These are phyloP conservation scores for Candida nitratophila DNA, from an alignment of 805 yeast genomes.

Conservation along the genomic window DNA sequence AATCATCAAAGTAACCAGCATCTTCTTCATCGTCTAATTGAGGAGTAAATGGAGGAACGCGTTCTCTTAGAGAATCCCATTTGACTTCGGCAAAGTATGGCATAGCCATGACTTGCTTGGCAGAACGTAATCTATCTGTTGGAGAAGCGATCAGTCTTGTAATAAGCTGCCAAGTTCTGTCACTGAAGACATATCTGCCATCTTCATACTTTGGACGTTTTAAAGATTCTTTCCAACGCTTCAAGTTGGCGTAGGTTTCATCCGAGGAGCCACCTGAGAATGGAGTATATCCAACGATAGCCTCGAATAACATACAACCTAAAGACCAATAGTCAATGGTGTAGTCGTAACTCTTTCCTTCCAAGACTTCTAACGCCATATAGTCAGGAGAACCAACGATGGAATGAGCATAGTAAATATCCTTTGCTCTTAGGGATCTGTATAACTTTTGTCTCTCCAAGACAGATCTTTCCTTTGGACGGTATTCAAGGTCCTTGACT, in stretches of 20 bases:
- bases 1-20: slow-evolving; percentile 98
- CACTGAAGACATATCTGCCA: slow-evolving; percentile 88
- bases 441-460: slow-evolving; percentile 84
- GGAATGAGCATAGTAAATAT: slow-evolving; percentile 84
- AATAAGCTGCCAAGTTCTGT: slow-evolving; percentile 91
- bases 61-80: slow-evolving; percentile 61
- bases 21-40: slow-evolving; percentile 95
- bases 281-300: slow-evolving; percentile 95
- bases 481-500: slow-evolving; percentile 70
- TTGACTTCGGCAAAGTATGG: slow-evolving; percentile 80
- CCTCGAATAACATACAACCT: slow-evolving; percentile 95
- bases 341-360: slow-evolving; percentile 88
- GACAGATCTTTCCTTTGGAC: slow-evolving; percentile 64
- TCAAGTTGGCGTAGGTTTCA: slow-evolving; percentile 89
- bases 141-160: slow-evolving; percentile 77
- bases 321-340: slow-evolving; percentile 98
- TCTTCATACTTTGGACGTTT: slow-evolving; percentile 88
- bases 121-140: slow-evolving; percentile 62
- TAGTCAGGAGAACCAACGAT: slow-evolving; percentile 98
- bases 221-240: slow-evolving; percentile 85
- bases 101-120: slow-evolving; percentile 74
- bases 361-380: slow-evolving; percentile 96
- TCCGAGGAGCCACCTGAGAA: slow-evolving; percentile 90
- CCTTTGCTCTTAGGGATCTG: slow-evolving; percentile 68
- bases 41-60: slow-evolving; percentile 93